phyloP scores from a whole-genome alignment of 108 stramenopile species.

The Fragilaria radians region DNA sequence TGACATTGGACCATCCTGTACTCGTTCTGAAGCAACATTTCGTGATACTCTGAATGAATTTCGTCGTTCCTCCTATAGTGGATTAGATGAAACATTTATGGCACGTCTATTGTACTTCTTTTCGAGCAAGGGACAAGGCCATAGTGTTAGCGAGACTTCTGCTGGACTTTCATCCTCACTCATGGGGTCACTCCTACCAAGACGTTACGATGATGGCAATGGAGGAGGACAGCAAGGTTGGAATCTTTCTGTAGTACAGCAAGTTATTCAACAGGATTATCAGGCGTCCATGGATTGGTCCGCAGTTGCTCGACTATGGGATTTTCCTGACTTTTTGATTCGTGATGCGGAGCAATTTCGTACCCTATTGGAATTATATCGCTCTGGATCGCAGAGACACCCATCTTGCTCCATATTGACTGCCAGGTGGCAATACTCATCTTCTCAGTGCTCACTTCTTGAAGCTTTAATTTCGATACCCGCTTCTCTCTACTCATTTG shows the following conservation, averaged over 20 bases:
- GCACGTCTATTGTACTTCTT: constrained; percentile 85
- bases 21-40: constrained; percentile 49
- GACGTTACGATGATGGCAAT: constrained; percentile 11
- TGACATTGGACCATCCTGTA: constrained; percentile 85
- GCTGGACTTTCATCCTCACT: constrained; percentile 51
- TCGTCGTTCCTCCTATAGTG: constrained; percentile 15
- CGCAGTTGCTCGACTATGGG: constrained; percentile 68
- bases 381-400: constrained; percentile 46
- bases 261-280: constrained; percentile 80
- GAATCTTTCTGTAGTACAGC: constrained; percentile 82
- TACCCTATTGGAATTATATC: constrained; percentile 70
- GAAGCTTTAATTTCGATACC: constrained; percentile 54
- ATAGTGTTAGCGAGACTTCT: constrained; percentile 26
- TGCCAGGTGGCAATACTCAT: constrained; percentile 62
- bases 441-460: constrained; percentile 78
- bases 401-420: constrained; percentile 66
- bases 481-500: constrained; percentile 54
- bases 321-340: constrained; percentile 81
- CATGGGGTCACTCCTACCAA: constrained; percentile 43
- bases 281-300: constrained; percentile 64
- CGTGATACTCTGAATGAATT: constrained; percentile 72
- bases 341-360: constrained; percentile 61
- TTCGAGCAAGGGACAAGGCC: constrained; percentile 34
- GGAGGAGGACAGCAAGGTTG: constrained; percentile 42
- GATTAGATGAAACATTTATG: constrained; percentile 62